Evolutionary conservation across 345 rosid species (phyloP).

Genomic region (Camelina sativa): DNA sequence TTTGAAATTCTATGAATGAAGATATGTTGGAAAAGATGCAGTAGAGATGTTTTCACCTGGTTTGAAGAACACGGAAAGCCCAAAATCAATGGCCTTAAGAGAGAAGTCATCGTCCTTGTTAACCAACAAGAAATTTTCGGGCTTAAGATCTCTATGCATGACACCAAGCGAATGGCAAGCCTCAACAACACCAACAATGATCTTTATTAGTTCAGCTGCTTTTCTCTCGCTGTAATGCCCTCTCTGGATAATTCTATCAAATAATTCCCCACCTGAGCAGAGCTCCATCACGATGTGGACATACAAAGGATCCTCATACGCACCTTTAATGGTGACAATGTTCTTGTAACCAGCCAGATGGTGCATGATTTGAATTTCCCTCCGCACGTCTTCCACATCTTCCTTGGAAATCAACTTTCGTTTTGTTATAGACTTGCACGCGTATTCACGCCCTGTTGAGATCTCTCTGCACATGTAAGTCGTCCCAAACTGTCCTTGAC

Average conservation of each 20-base stretch:
- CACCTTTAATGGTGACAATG: constrained; percentile 93
- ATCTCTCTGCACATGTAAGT: constrained; percentile 83
- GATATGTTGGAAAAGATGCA: constrained; percentile 14
- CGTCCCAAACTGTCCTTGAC: constrained; percentile 97
- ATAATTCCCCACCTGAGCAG: constrained; percentile 94
- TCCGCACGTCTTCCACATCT: constrained; percentile 92
- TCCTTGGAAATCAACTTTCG: constrained; percentile 92
- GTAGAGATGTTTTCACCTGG: constrained; percentile 59
- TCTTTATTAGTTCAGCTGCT: constrained; percentile 94
- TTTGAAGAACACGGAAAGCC: constrained; percentile 96
- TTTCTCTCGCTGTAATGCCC: constrained; percentile 97
- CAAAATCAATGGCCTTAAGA: constrained; percentile 97
- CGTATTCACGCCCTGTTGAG: constrained; percentile 69
- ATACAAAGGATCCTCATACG: constrained; percentile 82
- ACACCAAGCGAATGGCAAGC: constrained; percentile 97
- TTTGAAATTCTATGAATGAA: constrained; percentile 1
- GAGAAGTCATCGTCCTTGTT: constrained; percentile 97
- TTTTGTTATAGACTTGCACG: constrained; percentile 97
- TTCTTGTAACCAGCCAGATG: constrained; percentile 97
- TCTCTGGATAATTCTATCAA: constrained; percentile 93
- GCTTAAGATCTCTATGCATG: constrained; percentile 98
- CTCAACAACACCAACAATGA: constrained; percentile 95
- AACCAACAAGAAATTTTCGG: constrained; percentile 96
- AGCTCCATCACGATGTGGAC: constrained; percentile 99
- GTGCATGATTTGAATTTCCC: constrained; percentile 99